These are phyloP conservation scores for Leucosporidium creatinivorum DNA, from an alignment of 768 basidiomycete species.

Conservation along the genomic window DNA sequence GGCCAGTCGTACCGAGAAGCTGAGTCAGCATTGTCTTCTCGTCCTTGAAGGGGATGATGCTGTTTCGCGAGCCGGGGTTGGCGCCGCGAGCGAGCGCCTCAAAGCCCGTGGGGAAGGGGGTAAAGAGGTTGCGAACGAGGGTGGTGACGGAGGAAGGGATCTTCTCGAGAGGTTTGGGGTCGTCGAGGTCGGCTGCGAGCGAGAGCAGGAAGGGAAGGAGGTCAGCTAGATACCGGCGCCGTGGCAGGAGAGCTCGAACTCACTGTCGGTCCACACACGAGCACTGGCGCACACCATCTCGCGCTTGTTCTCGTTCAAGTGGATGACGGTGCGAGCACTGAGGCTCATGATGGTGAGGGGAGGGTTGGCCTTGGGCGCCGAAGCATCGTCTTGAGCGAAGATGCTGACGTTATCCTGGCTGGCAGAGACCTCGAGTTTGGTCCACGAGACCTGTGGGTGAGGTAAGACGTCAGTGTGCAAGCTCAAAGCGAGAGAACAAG, in stretches of 20 bases:
- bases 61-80: constrained; percentile 44
- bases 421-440: constrained; percentile 80
- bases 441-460: constrained; percentile 76
- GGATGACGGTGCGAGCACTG: constrained; percentile 79
- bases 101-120: constrained; percentile 54
- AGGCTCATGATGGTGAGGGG: constrained; percentile 86
- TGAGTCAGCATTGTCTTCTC: constrained; percentile 80
- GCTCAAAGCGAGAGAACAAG: constrained; percentile 35
- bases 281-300: constrained; percentile 81
- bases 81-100: not conserved
- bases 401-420: constrained; percentile 78
- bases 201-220: not conserved
- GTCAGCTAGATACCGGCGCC: not conserved
- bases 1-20: constrained; percentile 55
- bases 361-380: constrained; percentile 70
- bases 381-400: constrained; percentile 61
- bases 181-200: constrained; percentile 70
- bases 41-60: constrained; percentile 62
- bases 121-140: constrained; percentile 77
- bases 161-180: constrained; percentile 80
- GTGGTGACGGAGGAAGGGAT: constrained; percentile 77
- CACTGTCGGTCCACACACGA: constrained; percentile 71
- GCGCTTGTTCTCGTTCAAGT: constrained; percentile 86
- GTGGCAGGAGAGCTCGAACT: constrained; percentile 25
- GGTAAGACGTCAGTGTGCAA: not conserved